Conservation (phyloP, 768 basidiomycete species). For the Mycena alexandri region DNA sequence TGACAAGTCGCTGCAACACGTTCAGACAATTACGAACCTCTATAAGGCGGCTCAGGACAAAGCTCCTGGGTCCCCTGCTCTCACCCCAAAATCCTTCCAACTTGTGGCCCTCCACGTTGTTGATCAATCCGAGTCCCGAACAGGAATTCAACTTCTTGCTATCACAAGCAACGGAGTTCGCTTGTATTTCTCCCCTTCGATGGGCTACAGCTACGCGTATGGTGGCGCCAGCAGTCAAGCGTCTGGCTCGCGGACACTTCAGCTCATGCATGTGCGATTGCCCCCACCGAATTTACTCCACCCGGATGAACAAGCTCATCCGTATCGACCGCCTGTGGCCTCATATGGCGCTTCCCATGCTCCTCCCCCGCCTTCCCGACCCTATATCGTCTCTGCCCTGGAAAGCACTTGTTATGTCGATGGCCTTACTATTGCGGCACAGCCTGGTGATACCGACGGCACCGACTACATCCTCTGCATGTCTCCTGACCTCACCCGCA, state of each 20-base stretch:
- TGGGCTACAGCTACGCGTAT: slow-evolving; percentile 64
- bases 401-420: slow-evolving; percentile 75
- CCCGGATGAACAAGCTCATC: slow-evolving; percentile 74
- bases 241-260: slow-evolving; percentile 59
- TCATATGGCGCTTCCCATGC: slow-evolving; percentile 64
- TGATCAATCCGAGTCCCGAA: slow-evolving; percentile 73
- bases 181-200: slow-evolving; percentile 81
- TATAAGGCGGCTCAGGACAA: slow-evolving; percentile 86
- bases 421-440: slow-evolving; percentile 78
- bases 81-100: slow-evolving; percentile 77
- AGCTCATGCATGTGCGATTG: slow-evolving; percentile 83
- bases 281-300: slow-evolving; percentile 83
- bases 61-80: slow-evolving; percentile 79
- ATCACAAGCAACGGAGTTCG: slow-evolving; percentile 87
- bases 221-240: slow-evolving; percentile 49
- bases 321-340: slow-evolving; percentile 59
- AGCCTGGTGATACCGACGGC: slow-evolving; percentile 79
- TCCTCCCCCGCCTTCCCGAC: slow-evolving; percentile 61
- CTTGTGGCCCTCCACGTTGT: slow-evolving; percentile 80
- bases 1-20: slow-evolving; percentile 75
- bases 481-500: slow-evolving; percentile 80
- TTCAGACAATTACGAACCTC: slow-evolving; percentile 82
- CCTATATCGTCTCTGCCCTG: slow-evolving; percentile 69
- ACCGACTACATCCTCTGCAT: slow-evolving; percentile 82
- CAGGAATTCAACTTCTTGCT: slow-evolving; percentile 82